Evolutionary conservation across 2,329 filamentous ascomycete genomes (phyloP).

Genomic region (Botrytis aclada): DNA sequence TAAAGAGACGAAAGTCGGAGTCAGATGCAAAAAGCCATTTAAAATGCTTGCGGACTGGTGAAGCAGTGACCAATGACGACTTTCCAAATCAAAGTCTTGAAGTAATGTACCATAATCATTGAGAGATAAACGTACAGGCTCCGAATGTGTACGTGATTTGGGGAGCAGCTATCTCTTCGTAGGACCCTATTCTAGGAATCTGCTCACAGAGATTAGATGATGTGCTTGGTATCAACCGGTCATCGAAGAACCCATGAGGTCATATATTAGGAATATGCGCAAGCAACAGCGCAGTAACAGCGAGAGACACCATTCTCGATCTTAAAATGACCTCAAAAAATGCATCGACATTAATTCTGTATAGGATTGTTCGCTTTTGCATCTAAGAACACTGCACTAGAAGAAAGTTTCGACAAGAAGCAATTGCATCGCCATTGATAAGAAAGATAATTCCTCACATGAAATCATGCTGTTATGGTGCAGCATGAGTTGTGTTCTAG

Average conservation of each 20-base stretch:
- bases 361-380: neutral
- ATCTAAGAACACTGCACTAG: neutral
- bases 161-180: neutral
- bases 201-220: too few relatives aligned
- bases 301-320: neutral
- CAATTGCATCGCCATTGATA: neutral
- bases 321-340: neutral
- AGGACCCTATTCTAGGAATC: neutral
- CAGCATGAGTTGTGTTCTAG: neutral
- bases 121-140: neutral
- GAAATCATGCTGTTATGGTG: neutral
- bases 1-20: neutral
- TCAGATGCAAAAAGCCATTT: neutral
- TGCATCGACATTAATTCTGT: neutral
- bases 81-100: neutral
- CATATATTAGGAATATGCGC: neutral
- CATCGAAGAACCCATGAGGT: neutral
- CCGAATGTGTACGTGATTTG: neutral
- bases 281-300: neutral
- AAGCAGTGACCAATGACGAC: neutral
- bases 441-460: neutral
- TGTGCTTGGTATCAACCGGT: neutral
- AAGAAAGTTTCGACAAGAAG: neutral
- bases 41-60: neutral
- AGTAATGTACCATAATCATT: neutral